Evolutionary conservation across 352 stramenopile genomes (phyloP).

Genomic region (Globisporangium uncinulatum): DNA sequence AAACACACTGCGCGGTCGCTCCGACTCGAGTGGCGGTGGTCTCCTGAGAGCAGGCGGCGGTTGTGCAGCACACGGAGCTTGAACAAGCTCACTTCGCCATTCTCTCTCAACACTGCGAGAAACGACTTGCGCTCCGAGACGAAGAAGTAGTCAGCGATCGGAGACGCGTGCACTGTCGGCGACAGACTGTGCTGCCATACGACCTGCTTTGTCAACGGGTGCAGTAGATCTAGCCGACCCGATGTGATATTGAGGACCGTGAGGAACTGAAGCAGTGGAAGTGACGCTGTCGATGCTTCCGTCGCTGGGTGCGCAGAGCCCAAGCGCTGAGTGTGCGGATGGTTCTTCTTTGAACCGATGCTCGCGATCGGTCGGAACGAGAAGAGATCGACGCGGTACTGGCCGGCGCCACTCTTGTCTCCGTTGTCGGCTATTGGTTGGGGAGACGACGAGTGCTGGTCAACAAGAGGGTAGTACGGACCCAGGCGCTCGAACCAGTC

Average conservation of each 20-base stretch:
- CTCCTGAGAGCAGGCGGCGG: conserved; percentile 10
- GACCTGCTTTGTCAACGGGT: conserved; percentile 12
- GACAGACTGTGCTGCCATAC: conserved; percentile 11
- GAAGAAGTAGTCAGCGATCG: conserved; percentile 14
- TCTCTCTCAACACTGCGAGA: conserved; percentile 5
- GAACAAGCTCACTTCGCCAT: conserved; percentile 10
- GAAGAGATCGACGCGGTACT: conserved; percentile 5
- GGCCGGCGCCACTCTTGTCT: not conserved
- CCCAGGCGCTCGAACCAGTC: conserved; percentile 12
- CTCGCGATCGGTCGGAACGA: conserved; percentile 7
- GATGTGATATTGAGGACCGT: not conserved
- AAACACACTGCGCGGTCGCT: conserved; percentile 1
- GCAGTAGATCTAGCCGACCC: conserved; percentile 5
- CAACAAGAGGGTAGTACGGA: not conserved
- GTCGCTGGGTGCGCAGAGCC: too few species aligned
- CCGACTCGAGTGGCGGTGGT: conserved; percentile 5
- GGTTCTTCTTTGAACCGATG: conserved; percentile 10
- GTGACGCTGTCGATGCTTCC: not conserved
- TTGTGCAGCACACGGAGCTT: conserved; percentile 17
- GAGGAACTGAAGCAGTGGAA: conserved; percentile 10
- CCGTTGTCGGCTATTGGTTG: not conserved
- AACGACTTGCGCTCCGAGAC: conserved; percentile 12
- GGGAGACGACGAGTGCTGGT: not conserved
- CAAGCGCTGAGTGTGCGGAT: not conserved
- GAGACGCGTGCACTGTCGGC: not conserved